These are phyloP conservation scores for Neurospora hispaniola DNA, from an alignment of 495 filamentous ascomycete genomes.

Conservation along the genomic window DNA sequence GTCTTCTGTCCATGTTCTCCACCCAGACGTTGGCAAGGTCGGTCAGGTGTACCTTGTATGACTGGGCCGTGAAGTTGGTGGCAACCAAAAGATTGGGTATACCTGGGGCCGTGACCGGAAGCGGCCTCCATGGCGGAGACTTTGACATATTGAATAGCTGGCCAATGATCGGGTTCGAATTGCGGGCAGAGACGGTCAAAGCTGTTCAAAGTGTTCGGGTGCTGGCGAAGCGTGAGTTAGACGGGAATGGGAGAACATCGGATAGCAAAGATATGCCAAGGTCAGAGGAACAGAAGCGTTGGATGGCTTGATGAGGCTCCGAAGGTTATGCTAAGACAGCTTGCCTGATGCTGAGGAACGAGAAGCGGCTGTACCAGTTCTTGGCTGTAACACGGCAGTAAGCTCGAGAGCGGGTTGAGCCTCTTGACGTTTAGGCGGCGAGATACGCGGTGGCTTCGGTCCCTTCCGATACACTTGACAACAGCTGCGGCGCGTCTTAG, in stretches of 20 bases:
- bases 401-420: background rate
- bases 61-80: conserved; percentile 26
- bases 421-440: background rate
- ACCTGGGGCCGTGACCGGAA: conserved; percentile 21
- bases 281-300: background rate
- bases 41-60: conserved; percentile 68
- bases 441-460: background rate
- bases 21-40: conserved; percentile 83
- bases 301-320: background rate
- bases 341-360: background rate
- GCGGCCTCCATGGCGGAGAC: conserved; percentile 22
- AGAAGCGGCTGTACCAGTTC: background rate
- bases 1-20: conserved; percentile 51
- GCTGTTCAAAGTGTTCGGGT: background rate
- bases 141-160: conserved; percentile 12
- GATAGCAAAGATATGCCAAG: background rate
- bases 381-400: background rate
- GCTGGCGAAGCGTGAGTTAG: background rate
- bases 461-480: background rate
- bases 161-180: background rate
- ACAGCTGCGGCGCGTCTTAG: background rate
- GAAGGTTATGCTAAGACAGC: background rate
- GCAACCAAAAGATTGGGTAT: conserved; percentile 37
- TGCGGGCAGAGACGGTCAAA: background rate
- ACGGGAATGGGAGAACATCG: background rate